phyloP scores from a whole-genome alignment of 2,329 filamentous ascomycete genomes.

The Aspergillus versicolor region DNA sequence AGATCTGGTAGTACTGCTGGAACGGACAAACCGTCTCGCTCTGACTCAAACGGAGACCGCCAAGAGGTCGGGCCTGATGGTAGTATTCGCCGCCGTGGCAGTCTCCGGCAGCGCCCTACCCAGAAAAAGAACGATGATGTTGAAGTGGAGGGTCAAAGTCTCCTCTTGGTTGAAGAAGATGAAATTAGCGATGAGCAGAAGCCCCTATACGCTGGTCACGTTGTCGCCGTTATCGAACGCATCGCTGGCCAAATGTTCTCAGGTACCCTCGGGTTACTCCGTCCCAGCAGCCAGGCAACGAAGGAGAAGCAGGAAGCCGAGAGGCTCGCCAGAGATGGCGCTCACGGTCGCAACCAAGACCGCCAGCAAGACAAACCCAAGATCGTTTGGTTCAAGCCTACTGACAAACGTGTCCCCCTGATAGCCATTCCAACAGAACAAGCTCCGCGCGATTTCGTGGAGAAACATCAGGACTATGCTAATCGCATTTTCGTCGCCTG shows the following conservation, averaged over 20 bases:
- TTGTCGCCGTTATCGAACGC: constrained; percentile 95
- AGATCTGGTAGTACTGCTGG: constrained; percentile 73
- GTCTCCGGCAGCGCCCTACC: constrained; percentile 91
- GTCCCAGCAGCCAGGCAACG: constrained; percentile 95
- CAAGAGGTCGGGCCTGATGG: constrained; percentile 67
- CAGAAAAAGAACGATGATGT: constrained; percentile 99
- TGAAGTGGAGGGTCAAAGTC: constrained; percentile 95
- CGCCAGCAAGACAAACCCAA: constrained; percentile 95
- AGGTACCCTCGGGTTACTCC: constrained; percentile 86
- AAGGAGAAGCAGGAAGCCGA: constrained; percentile 99
- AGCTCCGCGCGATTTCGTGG: constrained; percentile 94
- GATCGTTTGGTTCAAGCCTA: constrained; percentile 99
- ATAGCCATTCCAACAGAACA: constrained; percentile 99
- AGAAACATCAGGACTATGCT: constrained; percentile 96
- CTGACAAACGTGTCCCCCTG: constrained; percentile 95
- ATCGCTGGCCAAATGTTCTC: constrained; percentile 99
- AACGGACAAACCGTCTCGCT: constrained; percentile 59
- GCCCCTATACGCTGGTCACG: constrained; percentile 92
- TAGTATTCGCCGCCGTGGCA: constrained; percentile 86
- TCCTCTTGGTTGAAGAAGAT: constrained; percentile 95
- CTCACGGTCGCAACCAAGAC: constrained; percentile 68
- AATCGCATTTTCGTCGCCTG: constrained; percentile 98
- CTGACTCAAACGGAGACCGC: constrained; percentile 63
- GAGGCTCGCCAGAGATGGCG: constrained; percentile 83
- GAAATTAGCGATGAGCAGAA: constrained; percentile 99